Percentiles rank a stretch among this genome's conserved stretches.
These are phyloP conservation scores for Leccinum rimulosum DNA, from an alignment of 768 basidiomycete species.

Conservation along the genomic window DNA sequence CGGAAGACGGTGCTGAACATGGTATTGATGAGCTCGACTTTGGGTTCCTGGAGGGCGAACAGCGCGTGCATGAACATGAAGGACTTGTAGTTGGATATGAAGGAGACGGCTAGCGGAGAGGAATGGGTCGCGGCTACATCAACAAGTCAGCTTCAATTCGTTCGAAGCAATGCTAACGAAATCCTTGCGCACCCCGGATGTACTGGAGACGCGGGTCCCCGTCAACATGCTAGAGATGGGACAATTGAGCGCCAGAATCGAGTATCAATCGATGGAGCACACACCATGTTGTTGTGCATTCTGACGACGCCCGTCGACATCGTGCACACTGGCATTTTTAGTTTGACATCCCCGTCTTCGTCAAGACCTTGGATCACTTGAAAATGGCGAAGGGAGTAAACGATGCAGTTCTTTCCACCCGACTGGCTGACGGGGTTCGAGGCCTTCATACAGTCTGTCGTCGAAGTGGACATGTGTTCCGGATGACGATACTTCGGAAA, in stretches of 20 bases:
- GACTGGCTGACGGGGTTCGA: slow-evolving; percentile 7
- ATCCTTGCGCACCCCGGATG: slow-evolving; percentile 3
- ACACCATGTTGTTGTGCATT: slow-evolving; percentile 22
- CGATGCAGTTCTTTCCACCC: slow-evolving; percentile 18
- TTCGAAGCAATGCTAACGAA: too few relatives aligned
- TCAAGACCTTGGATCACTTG: slow-evolving; percentile 11
- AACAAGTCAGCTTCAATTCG: neutral
- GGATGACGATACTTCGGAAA: slow-evolving; percentile 23
- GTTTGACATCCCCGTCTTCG: slow-evolving; percentile 10
- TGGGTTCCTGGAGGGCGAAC: slow-evolving; percentile 22
- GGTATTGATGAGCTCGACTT: slow-evolving; percentile 19
- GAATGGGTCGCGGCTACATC: slow-evolving; percentile 13
- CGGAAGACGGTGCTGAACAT: slow-evolving; percentile 23
- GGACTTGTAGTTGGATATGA: slow-evolving; percentile 20
- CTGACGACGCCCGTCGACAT: slow-evolving; percentile 24
- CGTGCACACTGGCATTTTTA: slow-evolving; percentile 14
- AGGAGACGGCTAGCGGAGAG: slow-evolving; percentile 16
- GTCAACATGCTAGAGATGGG: slow-evolving; percentile 10
- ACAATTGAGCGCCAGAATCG: neutral
- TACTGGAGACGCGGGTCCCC: slow-evolving; percentile 9
- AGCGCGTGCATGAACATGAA: slow-evolving; percentile 24
- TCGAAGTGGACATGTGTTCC: slow-evolving; percentile 18
- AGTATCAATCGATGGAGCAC: neutral
- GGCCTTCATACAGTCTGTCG: slow-evolving; percentile 11
- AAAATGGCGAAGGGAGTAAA: slow-evolving; percentile 20